Base-by-base conservation (phyloP, 179 eudicot species). In the Spergularia azorica region DNA sequence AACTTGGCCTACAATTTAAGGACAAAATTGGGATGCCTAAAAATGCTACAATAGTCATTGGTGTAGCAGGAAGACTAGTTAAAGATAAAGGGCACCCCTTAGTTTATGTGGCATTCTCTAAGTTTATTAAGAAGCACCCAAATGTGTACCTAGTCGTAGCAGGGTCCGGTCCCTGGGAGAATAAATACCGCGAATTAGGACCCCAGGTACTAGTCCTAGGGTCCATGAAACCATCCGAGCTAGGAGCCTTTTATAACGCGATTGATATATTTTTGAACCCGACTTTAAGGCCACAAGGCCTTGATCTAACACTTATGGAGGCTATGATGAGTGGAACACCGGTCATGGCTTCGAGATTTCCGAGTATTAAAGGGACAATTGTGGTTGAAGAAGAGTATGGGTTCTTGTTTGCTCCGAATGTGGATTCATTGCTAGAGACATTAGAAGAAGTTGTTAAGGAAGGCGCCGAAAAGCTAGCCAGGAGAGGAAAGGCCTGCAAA, bases 61-160 rank as follows among this genome's bases (percentile, higher is more conserved):
- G 98, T 20, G 89, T 93, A 0, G 97, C 98, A 4, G 98, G 98
- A n/a, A 85, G 97, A 72, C 43, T 95, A 12, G 98, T 95, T 15
- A 95, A 88, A 74, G 98, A 95, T 52, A 95, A 95, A 87, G 98
- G 98, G n/a, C 98, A 95, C 46, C 97, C 96, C 1, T 61, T 95
- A 16, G 88, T 91, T 1, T 69, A 84, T 65, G 84, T 82, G 36
- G 97, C 98, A 54, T 93, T 95, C 63, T 85, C 90, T 7, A 82
- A 75, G 72, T 87, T 95, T 39, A 79, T 86, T 6, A 71, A 70
- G 51, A 81, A 72, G 2, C 84, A 91, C 72, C 85, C 87, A 0
- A 65, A 79, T 50, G 95, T 91, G 16, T 92, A 88, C 78, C 68
- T 95, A 21, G 65, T 95, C 2, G 89, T 95, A 9, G 98, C 94